Evolutionary conservation across 2,329 filamentous ascomycete species (phyloP), one percentile per base, ranked within the genome.

Genomic region (Cephalotrichum gorgonifer): DNA sequence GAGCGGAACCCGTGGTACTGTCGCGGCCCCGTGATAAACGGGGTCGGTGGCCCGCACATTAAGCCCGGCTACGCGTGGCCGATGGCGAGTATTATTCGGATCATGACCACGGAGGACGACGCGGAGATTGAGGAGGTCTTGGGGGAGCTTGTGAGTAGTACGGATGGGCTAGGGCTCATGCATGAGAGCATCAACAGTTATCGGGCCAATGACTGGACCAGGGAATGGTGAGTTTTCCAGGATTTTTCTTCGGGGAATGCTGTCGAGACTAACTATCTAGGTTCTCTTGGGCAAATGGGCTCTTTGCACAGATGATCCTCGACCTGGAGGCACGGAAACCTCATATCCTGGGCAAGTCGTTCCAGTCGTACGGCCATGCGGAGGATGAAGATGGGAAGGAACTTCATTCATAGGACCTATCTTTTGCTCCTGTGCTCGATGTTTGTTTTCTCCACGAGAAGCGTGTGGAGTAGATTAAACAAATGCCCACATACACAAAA

Each of bases 281-380:
- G 85, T 94, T 93, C 61, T 84, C 87, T 1, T 93, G 88, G 88
- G 86, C 87, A 14, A 93, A 93, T 60, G 88, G 85, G 0, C 78
- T 94, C n/a, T 93, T 90, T 65, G 85, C 86, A 12, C 85, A 91
- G 68, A 87, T 86, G 52, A 77, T 93, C 50, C 64, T 93, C 27
- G 85, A 91, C 66, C 64, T 95, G 46, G 81, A 82, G 43, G 74
- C 79, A 54, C 72, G 87, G 62, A 87, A 87, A 62, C 88, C 87
- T 11, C 71, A 81, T 57, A 61, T 95, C 50, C 62, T 80, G 27
- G 57, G 58, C 27, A 66, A 58, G 53, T 78, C 69, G 55, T 79
- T 73, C 55, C 75, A 79, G 57, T 39, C 38, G 12, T 48, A 41
- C 28, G 28, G 30, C 28, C 28, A 14, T 3, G 26, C 27, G 30